Percentiles rank a stretch among this genome's conserved stretches.
Evolutionary conservation across 2,329 filamentous ascomycete species (phyloP).

Genomic region (Graphilbum ipis-grandicollis): DNA sequence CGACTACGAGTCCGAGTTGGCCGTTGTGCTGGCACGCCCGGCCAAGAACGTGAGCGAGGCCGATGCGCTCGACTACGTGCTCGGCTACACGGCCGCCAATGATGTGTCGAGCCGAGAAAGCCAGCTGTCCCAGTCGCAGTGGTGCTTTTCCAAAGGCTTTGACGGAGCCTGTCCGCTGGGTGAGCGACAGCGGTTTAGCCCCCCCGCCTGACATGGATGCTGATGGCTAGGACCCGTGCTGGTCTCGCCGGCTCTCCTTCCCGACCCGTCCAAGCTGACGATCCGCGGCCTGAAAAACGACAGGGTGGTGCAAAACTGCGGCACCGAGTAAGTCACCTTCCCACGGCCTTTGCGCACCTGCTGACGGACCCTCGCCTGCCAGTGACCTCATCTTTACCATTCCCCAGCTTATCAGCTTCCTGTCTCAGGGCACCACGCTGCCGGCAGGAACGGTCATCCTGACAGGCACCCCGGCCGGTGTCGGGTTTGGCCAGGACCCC

Average conservation of each 20-base stretch:
- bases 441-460: slow-evolving; percentile 25
- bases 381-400: slow-evolving; percentile 28
- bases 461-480: slow-evolving; percentile 26
- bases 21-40: slow-evolving; percentile 32
- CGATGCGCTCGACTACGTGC: slow-evolving; percentile 39
- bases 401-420: slow-evolving; percentile 17
- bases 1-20: slow-evolving; percentile 43
- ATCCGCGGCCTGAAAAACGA: no score
- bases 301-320: slow-evolving; percentile 17
- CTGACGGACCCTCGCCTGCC: slow-evolving; percentile 13
- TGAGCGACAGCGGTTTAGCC: slow-evolving; percentile 23
- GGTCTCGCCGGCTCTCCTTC: slow-evolving; percentile 18
- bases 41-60: slow-evolving; percentile 34
- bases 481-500: slow-evolving; percentile 25
- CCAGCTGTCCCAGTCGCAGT: slow-evolving; percentile 36
- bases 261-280: slow-evolving; percentile 16
- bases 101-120: slow-evolving; percentile 25
- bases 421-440: slow-evolving; percentile 24
- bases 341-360: no score
- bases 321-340: slow-evolving; percentile 17
- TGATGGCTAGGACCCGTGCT: not conserved
- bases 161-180: slow-evolving; percentile 37
- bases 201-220: no score
- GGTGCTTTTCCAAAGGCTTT: slow-evolving; percentile 39
- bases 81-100: slow-evolving; percentile 30